Evolutionary conservation across 331 rosid species (phyloP).

Genomic region (Quercus tomentella): DNA sequence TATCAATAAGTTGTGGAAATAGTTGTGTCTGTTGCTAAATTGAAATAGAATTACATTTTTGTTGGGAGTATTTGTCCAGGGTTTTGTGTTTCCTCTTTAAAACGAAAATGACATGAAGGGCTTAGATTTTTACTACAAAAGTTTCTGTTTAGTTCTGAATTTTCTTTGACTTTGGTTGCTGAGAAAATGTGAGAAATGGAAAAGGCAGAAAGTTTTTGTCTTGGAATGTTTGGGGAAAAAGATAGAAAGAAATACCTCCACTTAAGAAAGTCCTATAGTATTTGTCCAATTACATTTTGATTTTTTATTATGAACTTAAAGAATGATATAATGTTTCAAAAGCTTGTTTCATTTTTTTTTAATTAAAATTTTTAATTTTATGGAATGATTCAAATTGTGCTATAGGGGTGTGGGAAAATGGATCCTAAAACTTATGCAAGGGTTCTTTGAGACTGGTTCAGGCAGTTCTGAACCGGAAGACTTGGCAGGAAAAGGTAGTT

Average conservation of each 20-base stretch:
- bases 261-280: neutral
- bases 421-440: slow-evolving; percentile 86
- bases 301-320: neutral
- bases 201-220: neutral
- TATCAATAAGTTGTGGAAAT: no score
- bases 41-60: no score
- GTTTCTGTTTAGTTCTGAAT: neutral
- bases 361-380: neutral
- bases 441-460: slow-evolving; percentile 52
- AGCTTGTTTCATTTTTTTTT: neutral
- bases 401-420: slow-evolving; percentile 95
- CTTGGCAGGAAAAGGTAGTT: slow-evolving; percentile 48
- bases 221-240: neutral
- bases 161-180: neutral
- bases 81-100: neutral
- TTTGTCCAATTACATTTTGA: neutral
- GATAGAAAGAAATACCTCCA: neutral
- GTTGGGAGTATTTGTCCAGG: no score
- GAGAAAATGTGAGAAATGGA: neutral
- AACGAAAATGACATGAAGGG: neutral
- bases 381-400: slow-evolving; percentile 20
- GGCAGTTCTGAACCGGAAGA: slow-evolving; percentile 58
- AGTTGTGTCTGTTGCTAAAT: no score
- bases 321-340: neutral
- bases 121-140: neutral